phyloP scores from a whole-genome alignment of 2,329 filamentous ascomycete species.

The Macrophomina phaseolina region DNA sequence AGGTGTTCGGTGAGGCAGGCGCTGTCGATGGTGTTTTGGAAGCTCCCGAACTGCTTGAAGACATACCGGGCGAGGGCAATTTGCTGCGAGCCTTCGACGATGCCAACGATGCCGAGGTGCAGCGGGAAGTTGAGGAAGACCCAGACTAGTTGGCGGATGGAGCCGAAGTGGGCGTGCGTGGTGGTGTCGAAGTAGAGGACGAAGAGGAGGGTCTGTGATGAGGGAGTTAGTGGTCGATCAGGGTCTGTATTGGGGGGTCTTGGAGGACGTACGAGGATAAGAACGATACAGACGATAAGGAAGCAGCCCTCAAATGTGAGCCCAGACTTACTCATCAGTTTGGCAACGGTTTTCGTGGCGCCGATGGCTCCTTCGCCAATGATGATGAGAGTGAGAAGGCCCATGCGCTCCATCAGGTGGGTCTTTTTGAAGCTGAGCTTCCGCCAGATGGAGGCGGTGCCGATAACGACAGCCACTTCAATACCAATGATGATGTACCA shows the following conservation, averaged over 20 bases:
- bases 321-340: conserved; percentile 36
- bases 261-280: conserved; percentile 37
- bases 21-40: conserved; percentile 1
- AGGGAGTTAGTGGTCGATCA: background rate
- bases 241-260: too few species aligned
- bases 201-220: conserved; percentile 38
- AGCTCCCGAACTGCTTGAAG: background rate
- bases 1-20: conserved; percentile 17
- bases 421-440: conserved; percentile 63
- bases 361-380: conserved; percentile 67
- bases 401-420: conserved; percentile 64
- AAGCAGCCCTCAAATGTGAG: conserved; percentile 43
- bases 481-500: conserved; percentile 59
- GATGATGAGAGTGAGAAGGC: conserved; percentile 65
- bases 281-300: conserved; percentile 45
- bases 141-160: conserved; percentile 43
- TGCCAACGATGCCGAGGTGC: conserved; percentile 37
- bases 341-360: conserved; percentile 55
- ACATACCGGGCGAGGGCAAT: conserved; percentile 31
- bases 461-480: conserved; percentile 59
- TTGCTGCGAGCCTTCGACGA: conserved; percentile 38
- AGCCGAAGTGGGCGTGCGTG: conserved; percentile 40
- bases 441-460: conserved; percentile 57
- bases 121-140: conserved; percentile 41
- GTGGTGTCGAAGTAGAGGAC: conserved; percentile 44